phyloP scores from a whole-genome alignment of 2,329 filamentous ascomycete genomes.

The Fusarium tanahbumbuense region DNA sequence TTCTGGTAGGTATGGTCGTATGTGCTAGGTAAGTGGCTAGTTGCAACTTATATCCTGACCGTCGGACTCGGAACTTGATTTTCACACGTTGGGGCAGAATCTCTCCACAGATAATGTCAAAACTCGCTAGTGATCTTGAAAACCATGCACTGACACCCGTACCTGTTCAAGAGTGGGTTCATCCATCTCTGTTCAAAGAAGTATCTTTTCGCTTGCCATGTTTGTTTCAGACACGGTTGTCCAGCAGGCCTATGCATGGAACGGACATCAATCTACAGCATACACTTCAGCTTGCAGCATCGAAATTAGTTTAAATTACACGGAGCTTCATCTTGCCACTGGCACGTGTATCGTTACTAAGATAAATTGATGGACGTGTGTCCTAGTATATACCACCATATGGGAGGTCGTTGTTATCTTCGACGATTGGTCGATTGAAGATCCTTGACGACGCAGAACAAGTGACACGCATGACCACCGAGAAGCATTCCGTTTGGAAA shows the following conservation, averaged over 20 bases:
- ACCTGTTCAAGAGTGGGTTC: background rate
- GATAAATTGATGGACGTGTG: too few species aligned
- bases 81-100: background rate
- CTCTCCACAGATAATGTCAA: background rate
- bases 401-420: too few species aligned
- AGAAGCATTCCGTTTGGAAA: too few species aligned
- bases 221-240: background rate
- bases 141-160: background rate
- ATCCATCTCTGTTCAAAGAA: too few species aligned
- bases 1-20: constrained; percentile 7
- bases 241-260: background rate
- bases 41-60: fast-evolving
- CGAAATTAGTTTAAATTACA: background rate
- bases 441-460: too few species aligned
- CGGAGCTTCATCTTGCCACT: background rate
- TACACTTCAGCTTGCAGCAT: background rate
- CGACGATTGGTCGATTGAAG: too few species aligned
- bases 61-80: background rate
- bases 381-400: too few species aligned
- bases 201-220: background rate
- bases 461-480: too few species aligned
- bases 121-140: background rate
- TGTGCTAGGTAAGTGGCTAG: fast-evolving
- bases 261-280: background rate
- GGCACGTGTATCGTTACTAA: too few species aligned